These are phyloP conservation scores for Lentinus brumalis DNA, from an alignment of 768 basidiomycete species.

Conservation along the genomic window DNA sequence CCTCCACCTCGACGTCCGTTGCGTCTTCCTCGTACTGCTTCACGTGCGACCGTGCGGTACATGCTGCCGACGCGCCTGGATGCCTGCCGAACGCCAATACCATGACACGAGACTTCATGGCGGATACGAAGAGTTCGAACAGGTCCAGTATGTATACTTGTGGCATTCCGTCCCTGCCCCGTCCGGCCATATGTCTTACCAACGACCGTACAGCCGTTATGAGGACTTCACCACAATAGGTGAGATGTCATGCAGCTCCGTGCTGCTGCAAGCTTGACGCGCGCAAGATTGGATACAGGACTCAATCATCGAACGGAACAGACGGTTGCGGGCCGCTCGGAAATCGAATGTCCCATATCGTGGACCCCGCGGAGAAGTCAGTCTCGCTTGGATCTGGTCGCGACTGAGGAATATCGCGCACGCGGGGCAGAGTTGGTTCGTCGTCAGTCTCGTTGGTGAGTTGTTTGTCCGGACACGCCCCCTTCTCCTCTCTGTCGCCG, in stretches of 20 bases:
- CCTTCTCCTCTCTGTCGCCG: neutral
- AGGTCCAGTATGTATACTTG: constrained; percentile 23
- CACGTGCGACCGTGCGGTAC: neutral
- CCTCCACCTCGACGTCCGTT: neutral
- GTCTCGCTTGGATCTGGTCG: constrained; percentile 61
- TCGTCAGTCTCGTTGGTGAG: constrained; percentile 84
- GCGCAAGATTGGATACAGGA: constrained; percentile 94
- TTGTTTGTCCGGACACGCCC: neutral
- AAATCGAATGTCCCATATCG: constrained; percentile 44
- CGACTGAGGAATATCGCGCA: constrained; percentile 60
- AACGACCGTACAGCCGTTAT: constrained; percentile 62
- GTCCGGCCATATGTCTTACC: neutral
- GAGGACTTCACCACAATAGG: constrained; percentile 96
- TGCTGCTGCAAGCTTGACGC: neutral
- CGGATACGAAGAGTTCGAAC: constrained; percentile 26
- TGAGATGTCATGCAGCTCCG: constrained; percentile 30
- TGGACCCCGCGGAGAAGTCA: constrained; percentile 52
- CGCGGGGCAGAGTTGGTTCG: constrained; percentile 89
- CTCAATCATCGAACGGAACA: constrained; percentile 83
- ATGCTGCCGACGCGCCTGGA: neutral
- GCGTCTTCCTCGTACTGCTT: neutral
- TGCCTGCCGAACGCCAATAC: constrained; percentile 21
- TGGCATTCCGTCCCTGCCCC: neutral
- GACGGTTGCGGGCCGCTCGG: constrained; percentile 66
- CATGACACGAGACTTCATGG: constrained; percentile 12